These are phyloP conservation scores for Leishmania gerbilli DNA, from an alignment of 208 protist species.

Conservation along the genomic window DNA sequence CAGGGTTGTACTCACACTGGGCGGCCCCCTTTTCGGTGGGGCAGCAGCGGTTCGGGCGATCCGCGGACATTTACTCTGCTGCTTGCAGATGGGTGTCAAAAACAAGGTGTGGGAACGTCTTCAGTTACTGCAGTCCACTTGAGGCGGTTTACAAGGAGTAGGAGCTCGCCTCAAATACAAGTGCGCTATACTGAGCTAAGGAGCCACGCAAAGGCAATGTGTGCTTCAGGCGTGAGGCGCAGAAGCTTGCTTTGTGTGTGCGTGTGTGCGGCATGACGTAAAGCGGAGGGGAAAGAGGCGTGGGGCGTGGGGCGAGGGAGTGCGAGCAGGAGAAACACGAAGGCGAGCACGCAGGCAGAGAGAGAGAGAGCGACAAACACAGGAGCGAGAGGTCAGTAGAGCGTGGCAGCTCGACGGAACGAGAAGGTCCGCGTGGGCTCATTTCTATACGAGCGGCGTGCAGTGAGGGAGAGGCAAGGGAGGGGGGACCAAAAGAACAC, in stretches of 20 bases:
- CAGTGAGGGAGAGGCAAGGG: background rate
- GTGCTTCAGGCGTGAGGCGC: background rate
- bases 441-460: background rate
- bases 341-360: background rate
- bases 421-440: background rate
- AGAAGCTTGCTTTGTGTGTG: background rate
- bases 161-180: too few relatives aligned
- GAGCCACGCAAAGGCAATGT: background rate
- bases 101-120: background rate
- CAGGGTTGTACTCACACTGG: slow-evolving; percentile 24
- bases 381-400: background rate
- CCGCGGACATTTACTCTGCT: slow-evolving; percentile 10
- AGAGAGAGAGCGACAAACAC: background rate
- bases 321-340: background rate
- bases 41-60: slow-evolving; percentile 43
- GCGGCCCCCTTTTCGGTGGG: slow-evolving; percentile 39
- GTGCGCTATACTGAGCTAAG: background rate
- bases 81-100: background rate
- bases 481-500: background rate
- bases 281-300: background rate
- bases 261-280: background rate
- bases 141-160: background rate
- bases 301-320: background rate
- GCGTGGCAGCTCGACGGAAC: background rate
- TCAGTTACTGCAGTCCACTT: background rate